These are phyloP conservation scores for Mycena sp. DNA, from an alignment of 1,284 basidiomycete genomes.

Conservation along the genomic window DNA sequence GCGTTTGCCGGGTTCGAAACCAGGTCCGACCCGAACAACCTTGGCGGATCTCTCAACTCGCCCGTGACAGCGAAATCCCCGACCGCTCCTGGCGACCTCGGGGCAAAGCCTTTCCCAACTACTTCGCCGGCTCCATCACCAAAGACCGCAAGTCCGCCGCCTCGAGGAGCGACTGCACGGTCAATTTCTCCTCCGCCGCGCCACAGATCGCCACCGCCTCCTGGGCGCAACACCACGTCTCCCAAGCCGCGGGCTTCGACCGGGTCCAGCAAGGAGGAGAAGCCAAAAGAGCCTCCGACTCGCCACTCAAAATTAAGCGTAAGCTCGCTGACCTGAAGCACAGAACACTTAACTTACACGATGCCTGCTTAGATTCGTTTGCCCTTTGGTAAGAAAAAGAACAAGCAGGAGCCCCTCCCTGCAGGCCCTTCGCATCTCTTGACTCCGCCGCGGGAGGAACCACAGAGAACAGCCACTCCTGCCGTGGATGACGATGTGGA, in stretches of 20 bases:
- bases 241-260: constrained; percentile 69
- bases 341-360: constrained; percentile 16
- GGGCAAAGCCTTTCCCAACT: constrained; percentile 46
- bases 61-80: constrained; percentile 33
- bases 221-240: constrained; percentile 58
- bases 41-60: constrained; percentile 47
- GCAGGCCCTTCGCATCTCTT: constrained; percentile 52
- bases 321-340: constrained; percentile 49
- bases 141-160: constrained; percentile 25
- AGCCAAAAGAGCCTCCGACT: constrained; percentile 57
- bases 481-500: constrained; percentile 79
- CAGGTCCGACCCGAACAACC: constrained; percentile 49
- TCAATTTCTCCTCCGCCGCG: constrained; percentile 56
- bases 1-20: constrained; percentile 63
- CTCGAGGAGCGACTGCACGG: constrained; percentile 14
- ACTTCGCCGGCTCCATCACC: constrained; percentile 47
- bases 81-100: constrained; percentile 21
- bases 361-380: constrained; percentile 66
- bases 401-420: constrained; percentile 59
- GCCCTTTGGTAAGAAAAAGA: constrained; percentile 81
- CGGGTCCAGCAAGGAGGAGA: constrained; percentile 65
- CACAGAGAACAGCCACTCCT: constrained; percentile 54
- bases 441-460: constrained; percentile 60
- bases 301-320: constrained; percentile 80
- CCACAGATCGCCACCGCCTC: constrained; percentile 57